A percentile compares a stretch with the other conserved stretches of the same genome.
Conservation (phyloP, 225 moss, liverwort and hornwort genomes). For the Ulota crispa region DNA sequence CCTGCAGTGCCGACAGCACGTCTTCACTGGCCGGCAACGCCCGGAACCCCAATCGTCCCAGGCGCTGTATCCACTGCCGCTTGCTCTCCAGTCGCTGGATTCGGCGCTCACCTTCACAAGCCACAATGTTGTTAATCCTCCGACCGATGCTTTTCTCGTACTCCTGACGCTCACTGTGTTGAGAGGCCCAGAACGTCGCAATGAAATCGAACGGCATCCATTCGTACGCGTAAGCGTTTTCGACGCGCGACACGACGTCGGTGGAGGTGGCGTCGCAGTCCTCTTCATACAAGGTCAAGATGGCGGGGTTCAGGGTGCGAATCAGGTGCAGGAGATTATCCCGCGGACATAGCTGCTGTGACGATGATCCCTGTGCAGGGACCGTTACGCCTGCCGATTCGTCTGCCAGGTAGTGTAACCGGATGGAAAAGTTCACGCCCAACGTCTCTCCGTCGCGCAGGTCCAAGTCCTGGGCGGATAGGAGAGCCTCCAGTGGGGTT, state of each 20-base stretch:
- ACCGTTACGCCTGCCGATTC: constrained; percentile 34
- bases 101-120: constrained; percentile 57
- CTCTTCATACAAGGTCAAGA: constrained; percentile 68
- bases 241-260: constrained; percentile 49
- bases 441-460: constrained; percentile 53
- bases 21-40: constrained; percentile 46
- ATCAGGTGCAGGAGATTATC: constrained; percentile 52
- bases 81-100: constrained; percentile 70
- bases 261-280: constrained; percentile 55
- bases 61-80: constrained; percentile 67
- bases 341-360: constrained; percentile 24
- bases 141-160: constrained; percentile 59
- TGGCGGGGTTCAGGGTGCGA: constrained; percentile 44
- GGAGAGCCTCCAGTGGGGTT: constrained; percentile 26
- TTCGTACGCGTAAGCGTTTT: constrained; percentile 63
- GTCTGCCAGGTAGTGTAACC: constrained; percentile 64
- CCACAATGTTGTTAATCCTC: constrained; percentile 76
- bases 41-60: constrained; percentile 55
- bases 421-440: constrained; percentile 62
- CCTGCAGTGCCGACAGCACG: constrained; percentile 52
- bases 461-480: constrained; percentile 33
- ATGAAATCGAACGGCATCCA: constrained; percentile 89
- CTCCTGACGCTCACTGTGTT: constrained; percentile 49
- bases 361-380: not conserved
- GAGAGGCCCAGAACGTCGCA: constrained; percentile 59